Base-by-base conservation (phyloP, 23 red algal genomes). In the Porphyridium purpureum region DNA sequence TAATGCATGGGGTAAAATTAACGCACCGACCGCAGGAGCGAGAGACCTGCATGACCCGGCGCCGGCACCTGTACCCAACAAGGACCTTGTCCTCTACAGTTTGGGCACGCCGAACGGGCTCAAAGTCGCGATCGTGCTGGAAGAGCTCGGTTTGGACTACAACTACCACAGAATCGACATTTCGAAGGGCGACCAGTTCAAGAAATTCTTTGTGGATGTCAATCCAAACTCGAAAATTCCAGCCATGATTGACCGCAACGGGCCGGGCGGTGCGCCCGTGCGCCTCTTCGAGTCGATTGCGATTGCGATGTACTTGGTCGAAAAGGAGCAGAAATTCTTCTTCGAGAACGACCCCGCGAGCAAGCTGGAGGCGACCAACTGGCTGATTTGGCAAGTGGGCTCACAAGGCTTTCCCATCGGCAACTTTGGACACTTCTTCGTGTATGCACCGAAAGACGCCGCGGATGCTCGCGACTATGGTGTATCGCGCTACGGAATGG, bases 191-290 rank as follows among this genome's bases (percentile, higher is more conserved):
- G 69, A 74, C 29, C 78, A 84, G 49, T 74, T 74, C 26, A 52
- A 49, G 22, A 30, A 56, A 4, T 57, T 36, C 6, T 84, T 84
- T 47, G 25, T 71, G 22, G 60, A 27, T 7, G 53, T 71, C 21
- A 73, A 71, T 35, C 67, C 78, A 3, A 84, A 84, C 47, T 33
- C 33, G 24, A 70, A 74, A 35, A 84, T 84, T 24, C 78, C 78
- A 34, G 66, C 60, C 1, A 56, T 84, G 21, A 62, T 76, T 14
- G 71, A 76, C 36, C 38, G 49, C 6, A 41, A 50, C 20, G 59
- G 57, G 34, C 46, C 48, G 49, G 36, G 9, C 31, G 49, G 1
- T 24, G 51, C 55, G 32, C 29, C 47, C 48, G 29, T 81, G 31
- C 22, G 24, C 47, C 38, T 84, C 5, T 58, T 84, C 21, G 78